Percentiles rank a stretch among this genome's conserved stretches.
These are phyloP conservation scores for Diplocarpon rosae DNA, from an alignment of 2,329 filamentous ascomycete species.

Conservation along the genomic window DNA sequence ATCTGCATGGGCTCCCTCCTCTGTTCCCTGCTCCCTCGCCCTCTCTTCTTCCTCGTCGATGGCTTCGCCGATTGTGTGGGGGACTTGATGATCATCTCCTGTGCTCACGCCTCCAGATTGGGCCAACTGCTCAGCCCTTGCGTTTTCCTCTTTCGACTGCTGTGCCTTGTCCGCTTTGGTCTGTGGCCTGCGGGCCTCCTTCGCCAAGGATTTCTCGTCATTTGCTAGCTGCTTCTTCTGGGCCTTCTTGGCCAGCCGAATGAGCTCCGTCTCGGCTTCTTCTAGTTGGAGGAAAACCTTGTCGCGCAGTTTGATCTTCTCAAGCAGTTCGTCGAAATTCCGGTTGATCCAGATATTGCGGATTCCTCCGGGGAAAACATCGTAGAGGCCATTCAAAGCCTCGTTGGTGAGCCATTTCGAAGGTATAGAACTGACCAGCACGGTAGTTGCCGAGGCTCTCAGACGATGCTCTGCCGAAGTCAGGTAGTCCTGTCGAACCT, in stretches of 20 bases:
- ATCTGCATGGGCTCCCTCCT: conserved; percentile 3
- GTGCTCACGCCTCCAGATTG: conserved; percentile 39
- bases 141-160: conserved; percentile 26
- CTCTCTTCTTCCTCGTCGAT: conserved; percentile 31
- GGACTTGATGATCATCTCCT: conserved; percentile 42
- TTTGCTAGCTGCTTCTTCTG: conserved; percentile 51
- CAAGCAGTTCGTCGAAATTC: conserved; percentile 70
- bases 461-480: conserved; percentile 92
- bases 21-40: conserved; percentile 11
- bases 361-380: conserved; percentile 92
- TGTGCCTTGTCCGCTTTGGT: conserved; percentile 28
- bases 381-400: conserved; percentile 73
- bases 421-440: conserved; percentile 84
- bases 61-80: conserved; percentile 38
- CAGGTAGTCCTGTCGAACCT: conserved; percentile 85
- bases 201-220: conserved; percentile 37
- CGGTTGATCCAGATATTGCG: conserved; percentile 95
- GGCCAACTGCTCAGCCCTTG: conserved; percentile 33
- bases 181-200: conserved; percentile 30
- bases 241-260: conserved; percentile 67
- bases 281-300: conserved; percentile 64
- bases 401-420: conserved; percentile 81
- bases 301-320: conserved; percentile 72
- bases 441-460: conserved; percentile 86
- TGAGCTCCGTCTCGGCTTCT: conserved; percentile 70